Conservation (phyloP, 306 rosid species). For the Rubus idaeus region DNA sequence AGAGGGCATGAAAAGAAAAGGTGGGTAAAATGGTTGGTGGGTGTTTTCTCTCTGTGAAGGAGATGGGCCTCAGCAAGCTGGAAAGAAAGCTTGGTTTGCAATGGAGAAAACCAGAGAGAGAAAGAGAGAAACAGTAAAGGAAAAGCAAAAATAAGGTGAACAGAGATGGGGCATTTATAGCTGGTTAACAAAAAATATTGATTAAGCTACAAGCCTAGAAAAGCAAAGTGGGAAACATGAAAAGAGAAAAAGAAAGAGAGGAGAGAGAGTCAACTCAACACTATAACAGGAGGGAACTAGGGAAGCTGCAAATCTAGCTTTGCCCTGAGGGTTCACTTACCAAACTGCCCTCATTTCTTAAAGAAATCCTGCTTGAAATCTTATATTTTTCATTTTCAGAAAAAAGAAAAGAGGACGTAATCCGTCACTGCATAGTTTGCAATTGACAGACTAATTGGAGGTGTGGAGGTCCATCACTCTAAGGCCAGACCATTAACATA, state of each 20-base stretch:
- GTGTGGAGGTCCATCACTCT: slow-evolving; percentile 21
- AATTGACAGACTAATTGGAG: slow-evolving; percentile 15
- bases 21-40: slow-evolving; percentile 68
- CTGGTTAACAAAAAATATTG: slow-evolving; percentile 39
- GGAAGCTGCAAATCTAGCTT: slow-evolving; percentile 47
- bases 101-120: slow-evolving; percentile 61
- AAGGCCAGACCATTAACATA: background rate
- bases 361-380: slow-evolving; percentile 14
- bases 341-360: slow-evolving; percentile 33
- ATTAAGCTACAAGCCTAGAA: slow-evolving; percentile 21
- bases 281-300: slow-evolving; percentile 29
- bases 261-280: slow-evolving; percentile 38
- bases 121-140: slow-evolving; percentile 59
- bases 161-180: slow-evolving; percentile 47
- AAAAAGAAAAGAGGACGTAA: slow-evolving; percentile 17
- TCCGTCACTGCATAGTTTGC: slow-evolving; percentile 10
- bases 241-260: slow-evolving; percentile 21
- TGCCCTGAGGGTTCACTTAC: slow-evolving; percentile 34
- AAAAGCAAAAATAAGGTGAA: slow-evolving; percentile 49
- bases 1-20: slow-evolving; percentile 38
- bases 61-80: slow-evolving; percentile 61
- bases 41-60: slow-evolving; percentile 35
- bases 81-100: slow-evolving; percentile 74
- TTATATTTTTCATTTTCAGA: slow-evolving; percentile 7
- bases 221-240: slow-evolving; percentile 23